Conservation (phyloP, 306 rosid species). For the Glycine tomentella region DNA sequence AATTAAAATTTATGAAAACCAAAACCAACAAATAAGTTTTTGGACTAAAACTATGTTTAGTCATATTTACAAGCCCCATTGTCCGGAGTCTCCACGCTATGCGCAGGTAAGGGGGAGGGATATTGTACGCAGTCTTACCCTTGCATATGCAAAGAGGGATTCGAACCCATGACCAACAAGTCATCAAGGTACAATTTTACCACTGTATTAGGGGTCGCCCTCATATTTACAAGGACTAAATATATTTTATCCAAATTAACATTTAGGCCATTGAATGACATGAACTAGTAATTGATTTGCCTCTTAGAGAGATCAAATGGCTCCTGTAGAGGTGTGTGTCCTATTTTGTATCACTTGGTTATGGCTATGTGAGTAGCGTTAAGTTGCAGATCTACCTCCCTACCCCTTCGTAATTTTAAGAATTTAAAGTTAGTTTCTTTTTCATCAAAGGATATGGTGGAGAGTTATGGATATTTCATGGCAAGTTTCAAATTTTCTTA, state of each 20-base stretch:
- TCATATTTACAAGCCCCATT: neutral
- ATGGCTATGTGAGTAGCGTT: neutral
- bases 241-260: neutral
- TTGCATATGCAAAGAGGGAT: no score
- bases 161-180: no score
- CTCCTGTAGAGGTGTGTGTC: neutral
- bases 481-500: conserved; percentile 15
- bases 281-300: conserved; percentile 10
- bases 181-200: no score
- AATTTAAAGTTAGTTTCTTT: conserved; percentile 11
- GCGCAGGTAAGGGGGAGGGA: no score
- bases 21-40: neutral
- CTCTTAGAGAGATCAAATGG: neutral
- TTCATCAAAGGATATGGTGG: neutral
- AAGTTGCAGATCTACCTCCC: neutral
- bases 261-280: neutral
- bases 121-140: no score
- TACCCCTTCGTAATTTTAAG: no score
- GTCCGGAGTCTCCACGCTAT: no score
- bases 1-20: neutral
- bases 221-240: no score
- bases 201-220: no score
- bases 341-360: neutral
- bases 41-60: neutral
- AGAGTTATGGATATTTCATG: conserved; percentile 16